Conservation (phyloP, 2,329 filamentous ascomycete genomes). For the Colletotrichum higginsianum region DNA sequence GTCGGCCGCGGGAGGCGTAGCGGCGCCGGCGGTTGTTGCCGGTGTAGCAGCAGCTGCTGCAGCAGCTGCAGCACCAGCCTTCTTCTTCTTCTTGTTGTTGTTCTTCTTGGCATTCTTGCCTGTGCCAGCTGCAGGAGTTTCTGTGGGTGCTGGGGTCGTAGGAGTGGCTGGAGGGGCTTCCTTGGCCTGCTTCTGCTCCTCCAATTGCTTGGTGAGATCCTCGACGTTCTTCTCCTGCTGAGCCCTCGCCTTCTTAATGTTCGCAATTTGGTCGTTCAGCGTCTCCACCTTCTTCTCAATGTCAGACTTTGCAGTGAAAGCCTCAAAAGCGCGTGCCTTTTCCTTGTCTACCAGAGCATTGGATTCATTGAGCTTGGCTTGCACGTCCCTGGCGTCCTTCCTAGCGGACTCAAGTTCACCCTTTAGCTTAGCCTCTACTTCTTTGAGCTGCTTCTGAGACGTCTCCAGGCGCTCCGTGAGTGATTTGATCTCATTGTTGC, state of each 20-base stretch:
- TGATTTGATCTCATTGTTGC: slow-evolving; percentile 63
- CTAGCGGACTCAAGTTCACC: slow-evolving; percentile 47
- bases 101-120: slow-evolving; percentile 66
- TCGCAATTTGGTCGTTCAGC: slow-evolving; percentile 60
- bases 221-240: slow-evolving; percentile 59
- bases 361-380: slow-evolving; percentile 48
- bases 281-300: slow-evolving; percentile 60
- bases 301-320: slow-evolving; percentile 55
- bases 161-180: slow-evolving; percentile 43
- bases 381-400: slow-evolving; percentile 46
- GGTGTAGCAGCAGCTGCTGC: slow-evolving; percentile 36
- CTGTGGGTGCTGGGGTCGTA: slow-evolving; percentile 41
- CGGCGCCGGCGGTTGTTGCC: slow-evolving; percentile 50
- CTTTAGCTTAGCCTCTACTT: slow-evolving; percentile 56
- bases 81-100: slow-evolving; percentile 93
- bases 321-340: slow-evolving; percentile 50
- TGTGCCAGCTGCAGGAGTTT: slow-evolving; percentile 45
- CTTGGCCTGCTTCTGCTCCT: slow-evolving; percentile 39
- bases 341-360: slow-evolving; percentile 48
- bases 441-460: slow-evolving; percentile 60
- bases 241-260: slow-evolving; percentile 54
- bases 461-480: slow-evolving; percentile 65
- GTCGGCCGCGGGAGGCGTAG: slow-evolving; percentile 48
- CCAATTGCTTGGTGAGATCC: slow-evolving; percentile 57
- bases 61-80: slow-evolving; percentile 67